Base-by-base conservation (phyloP, 2,329 filamentous ascomycete species). In the Drechslerella coelobrocha region DNA sequence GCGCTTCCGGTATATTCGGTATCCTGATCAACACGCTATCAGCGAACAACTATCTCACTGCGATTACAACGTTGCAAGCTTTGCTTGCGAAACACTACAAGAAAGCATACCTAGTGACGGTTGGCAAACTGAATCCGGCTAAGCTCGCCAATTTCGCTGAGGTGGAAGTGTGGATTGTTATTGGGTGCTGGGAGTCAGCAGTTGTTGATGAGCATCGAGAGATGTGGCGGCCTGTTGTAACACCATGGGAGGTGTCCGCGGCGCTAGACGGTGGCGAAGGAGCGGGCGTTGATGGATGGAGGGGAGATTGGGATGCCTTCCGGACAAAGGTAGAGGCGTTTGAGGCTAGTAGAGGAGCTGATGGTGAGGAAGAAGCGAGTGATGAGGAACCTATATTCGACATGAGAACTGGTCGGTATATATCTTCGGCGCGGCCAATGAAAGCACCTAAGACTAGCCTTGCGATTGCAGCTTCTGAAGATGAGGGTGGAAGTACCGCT, bases 131-230 rank as follows among this genome's bases (percentile, higher is more conserved):
- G 24, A 99, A 97, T 77, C 88, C 92, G 0, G 93, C 92, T 37
- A 99, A 99, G 79, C 84, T 99, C 21, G 94, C 94, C 52, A 99
- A 99, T 79, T 99, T 99, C 80, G 86, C 89, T 65, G 94, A 99
- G 79, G 86, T 99, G 3, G 93, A 92, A 45, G 93, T 92, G 14
- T 99, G 94, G 94, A 92, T 97, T 0, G 92, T 97, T 0, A 90
- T 99, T 8, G 93, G 94, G 1, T 99, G 94, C 79, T 99, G 94
- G 94, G 94, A 99, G 80, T 96, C 92, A 78, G 91, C 90, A 68
- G 81, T 97, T 54, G 86, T 99, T 2, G 73, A 72, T n/a, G 93
- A 97, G 75, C 91, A 92, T 73, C 89, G 90, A 65, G 90, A 89
- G 5, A 96, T 96, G 77, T 97, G 88, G 84, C 86, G 87, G 75